These are phyloP conservation scores for Paramyrothecium roridum DNA, from an alignment of 2,329 filamentous ascomycete species.

Conservation along the genomic window DNA sequence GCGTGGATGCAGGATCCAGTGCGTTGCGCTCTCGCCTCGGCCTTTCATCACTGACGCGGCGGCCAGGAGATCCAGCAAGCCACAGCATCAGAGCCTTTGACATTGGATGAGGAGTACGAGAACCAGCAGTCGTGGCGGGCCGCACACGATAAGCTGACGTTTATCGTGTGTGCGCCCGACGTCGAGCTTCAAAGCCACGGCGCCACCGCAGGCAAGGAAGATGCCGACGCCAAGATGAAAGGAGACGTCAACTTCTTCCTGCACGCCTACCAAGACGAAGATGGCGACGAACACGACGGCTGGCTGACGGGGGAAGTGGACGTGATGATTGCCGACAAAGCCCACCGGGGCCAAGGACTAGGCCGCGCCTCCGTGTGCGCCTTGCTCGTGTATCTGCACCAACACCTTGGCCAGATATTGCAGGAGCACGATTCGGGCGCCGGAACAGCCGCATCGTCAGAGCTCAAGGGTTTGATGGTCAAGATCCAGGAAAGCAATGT, in stretches of 20 bases:
- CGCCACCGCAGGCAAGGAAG: conserved; percentile 34
- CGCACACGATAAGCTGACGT: conserved; percentile 85
- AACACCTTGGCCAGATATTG: conserved; percentile 52
- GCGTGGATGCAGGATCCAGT: conserved; percentile 87
- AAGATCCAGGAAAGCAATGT: conserved; percentile 57
- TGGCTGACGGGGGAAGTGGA: conserved; percentile 69
- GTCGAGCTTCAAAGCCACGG: not conserved
- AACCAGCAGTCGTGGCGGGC: conserved; percentile 88
- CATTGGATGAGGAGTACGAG: conserved; percentile 76
- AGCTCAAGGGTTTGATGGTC: conserved; percentile 40
- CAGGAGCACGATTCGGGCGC: conserved; percentile 28
- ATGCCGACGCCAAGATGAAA: conserved; percentile 57
- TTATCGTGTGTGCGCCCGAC: conserved; percentile 66
- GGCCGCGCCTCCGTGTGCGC: conserved; percentile 63
- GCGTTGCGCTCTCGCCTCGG: conserved; percentile 13
- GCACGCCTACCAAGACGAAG: conserved; percentile 52
- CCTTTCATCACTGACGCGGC: not conserved
- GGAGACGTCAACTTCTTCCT: conserved; percentile 84
- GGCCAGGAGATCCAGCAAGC: conserved; percentile 71
- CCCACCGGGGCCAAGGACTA: conserved; percentile 58
- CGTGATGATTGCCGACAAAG: conserved; percentile 73
- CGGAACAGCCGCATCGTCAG: conserved; percentile 11
- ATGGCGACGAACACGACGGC: conserved; percentile 25
- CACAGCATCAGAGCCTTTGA: conserved; percentile 84
- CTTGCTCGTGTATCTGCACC: conserved; percentile 67